These are phyloP conservation scores for Micromonas commoda DNA, from an alignment of 139 green algal genomes.

Conservation along the genomic window DNA sequence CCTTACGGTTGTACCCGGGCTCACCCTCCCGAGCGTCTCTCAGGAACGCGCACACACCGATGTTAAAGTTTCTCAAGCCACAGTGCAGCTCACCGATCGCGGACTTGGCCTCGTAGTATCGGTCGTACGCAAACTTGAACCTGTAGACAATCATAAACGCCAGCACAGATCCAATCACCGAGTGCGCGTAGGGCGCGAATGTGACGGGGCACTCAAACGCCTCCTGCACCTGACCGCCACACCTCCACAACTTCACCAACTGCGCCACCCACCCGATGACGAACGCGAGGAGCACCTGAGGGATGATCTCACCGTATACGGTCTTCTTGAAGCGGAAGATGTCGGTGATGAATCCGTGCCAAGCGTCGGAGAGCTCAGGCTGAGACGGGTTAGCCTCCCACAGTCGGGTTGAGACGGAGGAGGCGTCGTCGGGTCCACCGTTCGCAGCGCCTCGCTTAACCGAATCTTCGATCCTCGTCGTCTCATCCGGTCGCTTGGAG, in stretches of 20 bases:
- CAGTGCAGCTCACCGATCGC: background rate
- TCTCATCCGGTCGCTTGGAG: background rate
- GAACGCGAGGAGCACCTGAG: background rate
- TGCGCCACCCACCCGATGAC: conserved; percentile 21
- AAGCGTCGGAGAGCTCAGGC: background rate
- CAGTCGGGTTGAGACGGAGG: background rate
- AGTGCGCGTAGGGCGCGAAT: conserved; percentile 11
- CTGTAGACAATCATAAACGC: conserved; percentile 29
- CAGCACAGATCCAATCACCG: conserved; percentile 12
- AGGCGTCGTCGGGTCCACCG: background rate
- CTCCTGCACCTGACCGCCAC: conserved; percentile 9
- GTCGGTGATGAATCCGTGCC: conserved; percentile 11
- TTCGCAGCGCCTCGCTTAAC: too few species aligned
- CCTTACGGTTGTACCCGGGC: background rate
- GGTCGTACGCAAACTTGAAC: conserved; percentile 18
- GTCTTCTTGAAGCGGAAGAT: conserved; percentile 24
- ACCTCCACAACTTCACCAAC: conserved; percentile 7
- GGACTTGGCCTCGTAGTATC: conserved; percentile 29
- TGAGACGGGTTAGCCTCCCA: background rate
- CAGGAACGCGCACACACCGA: background rate
- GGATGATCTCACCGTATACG: background rate
- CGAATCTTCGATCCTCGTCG: too few species aligned
- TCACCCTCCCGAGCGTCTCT: background rate
- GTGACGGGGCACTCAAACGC: conserved; percentile 7
- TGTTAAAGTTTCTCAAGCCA: conserved; percentile 6